These are phyloP conservation scores for Penicillium fuscoglaucum DNA, from an alignment of 2,329 filamentous ascomycete species.

Conservation along the genomic window DNA sequence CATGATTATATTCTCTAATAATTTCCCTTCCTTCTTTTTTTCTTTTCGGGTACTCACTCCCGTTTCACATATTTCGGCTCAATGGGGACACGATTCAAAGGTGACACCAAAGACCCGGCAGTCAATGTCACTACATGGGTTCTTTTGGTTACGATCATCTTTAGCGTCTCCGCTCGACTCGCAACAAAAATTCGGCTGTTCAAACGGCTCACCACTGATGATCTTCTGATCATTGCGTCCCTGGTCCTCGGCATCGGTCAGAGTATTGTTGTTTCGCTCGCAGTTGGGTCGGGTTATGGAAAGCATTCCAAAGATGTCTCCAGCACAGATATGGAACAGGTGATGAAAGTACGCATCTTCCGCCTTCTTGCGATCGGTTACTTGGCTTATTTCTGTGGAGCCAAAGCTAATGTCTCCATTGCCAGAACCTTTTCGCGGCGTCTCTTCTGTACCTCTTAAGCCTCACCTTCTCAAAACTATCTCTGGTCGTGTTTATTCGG, in stretches of 20 bases:
- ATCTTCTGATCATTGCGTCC: slow-evolving; percentile 23
- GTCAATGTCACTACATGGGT: slow-evolving; percentile 27
- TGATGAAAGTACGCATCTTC: slow-evolving; percentile 23
- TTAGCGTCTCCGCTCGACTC: slow-evolving; percentile 25
- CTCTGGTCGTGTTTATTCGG: slow-evolving; percentile 25
- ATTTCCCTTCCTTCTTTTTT: background rate
- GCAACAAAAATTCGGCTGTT: slow-evolving; percentile 26
- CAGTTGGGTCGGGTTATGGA: slow-evolving; percentile 27
- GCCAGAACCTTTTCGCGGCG: slow-evolving; percentile 23
- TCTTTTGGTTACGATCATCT: slow-evolving; percentile 20
- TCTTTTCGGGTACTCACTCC: background rate
- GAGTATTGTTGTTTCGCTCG: slow-evolving; percentile 21
- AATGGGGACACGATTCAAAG: slow-evolving; percentile 25
- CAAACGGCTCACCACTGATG: slow-evolving; percentile 22
- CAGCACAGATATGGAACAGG: slow-evolving; percentile 12
- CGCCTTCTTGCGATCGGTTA: background rate
- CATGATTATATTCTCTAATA: background rate
- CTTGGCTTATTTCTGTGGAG: background rate
- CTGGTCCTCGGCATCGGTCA: slow-evolving; percentile 21
- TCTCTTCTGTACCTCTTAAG: slow-evolving; percentile 23
- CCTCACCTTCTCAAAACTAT: slow-evolving; percentile 27
- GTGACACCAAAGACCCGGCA: slow-evolving; percentile 23
- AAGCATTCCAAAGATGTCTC: slow-evolving; percentile 18
- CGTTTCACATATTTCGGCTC: background rate
- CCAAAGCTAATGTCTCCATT: background rate